Base-by-base conservation (phyloP, 768 basidiomycete species). In the Pisolithus sp. region DNA sequence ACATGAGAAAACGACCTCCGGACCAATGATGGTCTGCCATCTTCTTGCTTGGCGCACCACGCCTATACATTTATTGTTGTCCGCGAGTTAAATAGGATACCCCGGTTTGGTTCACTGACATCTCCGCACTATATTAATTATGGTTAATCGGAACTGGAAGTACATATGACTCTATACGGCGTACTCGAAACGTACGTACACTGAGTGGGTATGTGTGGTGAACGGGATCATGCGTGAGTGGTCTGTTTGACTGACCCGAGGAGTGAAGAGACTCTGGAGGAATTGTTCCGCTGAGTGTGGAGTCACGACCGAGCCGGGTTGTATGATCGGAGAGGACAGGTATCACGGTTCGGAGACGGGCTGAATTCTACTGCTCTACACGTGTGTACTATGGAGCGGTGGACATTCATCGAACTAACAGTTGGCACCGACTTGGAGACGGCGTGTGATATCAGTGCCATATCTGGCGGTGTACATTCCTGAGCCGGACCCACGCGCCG, bases 191-290 rank as follows among this genome's bases (percentile, higher is more conserved):
- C 48, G 41, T 52, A 31, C 48, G 63, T 63, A 59, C 59, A 57
- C 56, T 26, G 5, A 26, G 26, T 58, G 63, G 57, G 66, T 63
- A 57, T 51, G 64, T 58, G 34, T 50, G 49, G 54, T 55, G 55
- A 55, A 57, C 58, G 54, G 53, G 57, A 45, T 57, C 57, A 60
- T 60, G 55, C 56, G 58, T 56, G 51, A 63, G 30, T 54, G 53
- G 34, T 42, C 26, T 26, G 55, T 58, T 34, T 54, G 54, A 54
- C 62, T 70, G 67, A 70, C 69, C 67, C 67, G 68, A 53, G 58
- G 55, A 59, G 39, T 40, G 45, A 20, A 38, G 43, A 57, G 59
- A 53, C 45, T 54, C 55, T 63, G 54, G 52, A 53, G 47, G n/a
- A n/a, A n/a, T 46, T 28, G 48, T 37, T 26, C 66, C 66, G 68